Base-by-base conservation (phyloP, 768 basidiomycete species). In the Pholiota conissans region DNA sequence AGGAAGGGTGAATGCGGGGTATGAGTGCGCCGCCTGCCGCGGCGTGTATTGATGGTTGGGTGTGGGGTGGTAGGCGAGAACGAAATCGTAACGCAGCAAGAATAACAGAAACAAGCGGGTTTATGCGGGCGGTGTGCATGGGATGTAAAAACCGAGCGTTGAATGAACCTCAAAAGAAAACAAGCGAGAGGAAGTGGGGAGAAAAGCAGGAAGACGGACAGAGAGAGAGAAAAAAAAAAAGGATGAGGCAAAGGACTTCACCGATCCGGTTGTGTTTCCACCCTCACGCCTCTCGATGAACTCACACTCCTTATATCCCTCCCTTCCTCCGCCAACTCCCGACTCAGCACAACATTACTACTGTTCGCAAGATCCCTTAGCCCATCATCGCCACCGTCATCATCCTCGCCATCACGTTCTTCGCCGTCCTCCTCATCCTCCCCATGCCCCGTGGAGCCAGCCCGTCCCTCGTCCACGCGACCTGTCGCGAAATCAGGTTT, bases 301-400 rank as follows among this genome's bases (percentile, higher is more conserved):
- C 83, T 77, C 34, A 94, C 93, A 68, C 90, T 93, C 68, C 90
- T 77, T 42, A 95, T 89, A 69, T 93, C 92, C 65, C 89, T 79
- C n/a, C 93, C 93, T 69, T 95, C 93, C 73, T 93, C 91, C 22
- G 91, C 90, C 55, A 95, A 73, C 73, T 93, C 91, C 59, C 86
- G 79, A 66, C 79, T 86, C 49, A 94, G 72, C 42, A 89, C 69
- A 49, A 76, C 72, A 59, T 63, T 64, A 48, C 51, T 55, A 45
- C 52, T 54, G 29, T 45, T 52, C 37, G 27, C 59, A 56, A 35
- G 46, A 49, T 5, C 28, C 58, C 20, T 39, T 8, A 11, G 40
- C 47, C 32, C 55, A n/a, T 39, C 56, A 20, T 51, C 57, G 9
- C 49, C 52, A 14, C 53, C 58, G 11, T 55, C 62, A 14, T 76